Evolutionary conservation across 768 basidiomycete genomes (phyloP).

Genomic region (Hydnomerulius pinastri): DNA sequence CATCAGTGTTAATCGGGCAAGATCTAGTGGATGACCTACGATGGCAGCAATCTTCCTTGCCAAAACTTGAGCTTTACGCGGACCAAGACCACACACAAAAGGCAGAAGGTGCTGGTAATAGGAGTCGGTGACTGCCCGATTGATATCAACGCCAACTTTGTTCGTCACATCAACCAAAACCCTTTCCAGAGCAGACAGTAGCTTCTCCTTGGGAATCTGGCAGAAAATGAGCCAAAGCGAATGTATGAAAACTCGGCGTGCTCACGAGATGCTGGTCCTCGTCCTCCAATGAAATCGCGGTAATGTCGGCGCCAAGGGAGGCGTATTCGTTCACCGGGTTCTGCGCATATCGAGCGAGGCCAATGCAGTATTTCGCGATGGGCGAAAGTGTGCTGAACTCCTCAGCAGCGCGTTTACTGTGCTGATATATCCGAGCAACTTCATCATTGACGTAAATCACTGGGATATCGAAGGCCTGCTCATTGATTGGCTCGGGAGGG

Average conservation of each 20-base stretch:
- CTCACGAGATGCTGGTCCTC: slow-evolving; percentile 84
- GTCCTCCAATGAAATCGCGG: slow-evolving; percentile 81
- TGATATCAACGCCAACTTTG: slow-evolving; percentile 94
- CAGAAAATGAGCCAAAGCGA: slow-evolving; percentile 5
- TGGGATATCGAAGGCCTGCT: slow-evolving; percentile 58
- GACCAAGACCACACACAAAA: slow-evolving; percentile 91
- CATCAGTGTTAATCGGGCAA: neutral
- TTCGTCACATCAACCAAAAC: slow-evolving; percentile 89
- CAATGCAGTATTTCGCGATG: slow-evolving; percentile 90
- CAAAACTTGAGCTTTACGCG: slow-evolving; percentile 86
- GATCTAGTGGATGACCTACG: slow-evolving; percentile 46
- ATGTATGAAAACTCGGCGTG: slow-evolving; percentile 1
- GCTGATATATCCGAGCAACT: slow-evolving; percentile 91
- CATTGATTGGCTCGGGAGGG: slow-evolving; percentile 33
- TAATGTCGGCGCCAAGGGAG: slow-evolving; percentile 82
- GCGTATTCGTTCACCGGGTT: slow-evolving; percentile 94
- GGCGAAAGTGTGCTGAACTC: slow-evolving; percentile 81
- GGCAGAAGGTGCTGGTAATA: slow-evolving; percentile 90
- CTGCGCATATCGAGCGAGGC: slow-evolving; percentile 89
- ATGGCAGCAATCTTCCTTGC: slow-evolving; percentile 77
- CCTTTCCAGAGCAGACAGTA: slow-evolving; percentile 79
- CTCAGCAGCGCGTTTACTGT: slow-evolving; percentile 79
- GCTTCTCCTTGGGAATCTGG: slow-evolving; percentile 87
- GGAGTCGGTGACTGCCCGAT: slow-evolving; percentile 82
- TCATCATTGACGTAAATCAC: slow-evolving; percentile 89